Evolutionary conservation across 352 stramenopile genomes (phyloP).

Genomic region (Pythium sukuiense): DNA sequence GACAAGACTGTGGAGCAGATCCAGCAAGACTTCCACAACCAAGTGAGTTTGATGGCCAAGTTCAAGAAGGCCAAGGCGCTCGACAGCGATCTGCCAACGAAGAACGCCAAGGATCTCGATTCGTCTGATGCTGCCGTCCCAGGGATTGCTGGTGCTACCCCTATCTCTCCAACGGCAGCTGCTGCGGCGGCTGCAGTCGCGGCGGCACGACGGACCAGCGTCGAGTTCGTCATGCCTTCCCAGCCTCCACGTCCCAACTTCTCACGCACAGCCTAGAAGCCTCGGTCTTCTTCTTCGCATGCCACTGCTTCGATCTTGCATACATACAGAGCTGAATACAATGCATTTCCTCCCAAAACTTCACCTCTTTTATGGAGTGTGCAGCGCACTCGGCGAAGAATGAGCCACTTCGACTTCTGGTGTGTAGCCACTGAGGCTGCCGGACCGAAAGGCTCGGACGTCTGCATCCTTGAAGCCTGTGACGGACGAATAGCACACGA

Average conservation of each 20-base stretch:
- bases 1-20: constrained; percentile 45
- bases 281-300: background rate
- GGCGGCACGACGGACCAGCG: constrained; percentile 11
- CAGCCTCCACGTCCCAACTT: constrained; percentile 22
- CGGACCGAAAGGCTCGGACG: constrained; percentile 55
- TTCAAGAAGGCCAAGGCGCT: constrained; percentile 37
- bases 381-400: background rate
- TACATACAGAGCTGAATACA: constrained; percentile 4
- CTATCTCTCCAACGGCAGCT: background rate
- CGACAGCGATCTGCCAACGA: constrained; percentile 16
- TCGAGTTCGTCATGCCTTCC: constrained; percentile 24
- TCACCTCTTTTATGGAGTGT: background rate
- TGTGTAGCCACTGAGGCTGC: constrained; percentile 68
- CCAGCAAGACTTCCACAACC: constrained; percentile 34
- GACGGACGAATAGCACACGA: background rate
- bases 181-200: background rate
- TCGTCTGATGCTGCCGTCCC: background rate
- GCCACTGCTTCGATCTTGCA: background rate
- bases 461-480: constrained; percentile 56
- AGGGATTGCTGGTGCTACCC: background rate
- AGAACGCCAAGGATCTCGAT: constrained; percentile 7
- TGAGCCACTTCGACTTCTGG: constrained; percentile 21
- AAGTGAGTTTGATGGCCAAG: constrained; percentile 29
- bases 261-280: constrained; percentile 19
- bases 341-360: background rate